Percentiles rank a stretch among this genome's conserved stretches.
These are phyloP conservation scores for Trichoderma atroviride DNA, from an alignment of 2,329 filamentous ascomycete genomes.

Conservation along the genomic window DNA sequence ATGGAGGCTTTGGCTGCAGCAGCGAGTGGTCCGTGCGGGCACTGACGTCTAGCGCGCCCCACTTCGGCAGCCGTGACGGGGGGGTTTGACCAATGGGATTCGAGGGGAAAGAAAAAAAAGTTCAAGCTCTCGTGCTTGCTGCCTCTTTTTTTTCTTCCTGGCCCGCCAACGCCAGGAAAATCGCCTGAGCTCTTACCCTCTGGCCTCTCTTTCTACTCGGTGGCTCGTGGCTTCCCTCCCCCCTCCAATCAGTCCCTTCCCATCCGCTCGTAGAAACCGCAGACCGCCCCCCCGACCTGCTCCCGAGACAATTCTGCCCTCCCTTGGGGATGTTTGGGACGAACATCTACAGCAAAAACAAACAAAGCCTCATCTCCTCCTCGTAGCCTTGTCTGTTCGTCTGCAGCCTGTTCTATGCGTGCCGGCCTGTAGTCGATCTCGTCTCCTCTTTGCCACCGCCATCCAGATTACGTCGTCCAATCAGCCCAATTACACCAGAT, in stretches of 20 bases:
- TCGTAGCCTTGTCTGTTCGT: neutral
- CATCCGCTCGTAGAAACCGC: conserved; percentile 30
- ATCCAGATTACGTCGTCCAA: conserved; percentile 3
- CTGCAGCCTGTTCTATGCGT: conserved; percentile 18
- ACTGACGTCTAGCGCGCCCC: conserved; percentile 40
- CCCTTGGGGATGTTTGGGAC: conserved; percentile 26
- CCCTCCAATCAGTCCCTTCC: conserved; percentile 24
- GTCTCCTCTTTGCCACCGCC: conserved; percentile 24
- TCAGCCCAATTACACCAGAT: conserved; percentile 12
- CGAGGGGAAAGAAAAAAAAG: conserved; percentile 42
- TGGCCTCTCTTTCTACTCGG: conserved; percentile 11
- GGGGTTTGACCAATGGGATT: conserved; percentile 40
- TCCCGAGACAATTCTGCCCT: conserved; percentile 30
- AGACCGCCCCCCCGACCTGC: conserved; percentile 36
- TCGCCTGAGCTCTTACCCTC: conserved; percentile 32
- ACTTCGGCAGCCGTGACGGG: conserved; percentile 42
- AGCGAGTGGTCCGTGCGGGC: conserved; percentile 28
- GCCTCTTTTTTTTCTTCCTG: conserved; percentile 28
- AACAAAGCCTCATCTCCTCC: conserved; percentile 22
- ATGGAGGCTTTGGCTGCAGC: conserved; percentile 23
- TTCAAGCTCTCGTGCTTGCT: conserved; percentile 42
- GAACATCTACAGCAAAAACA: conserved; percentile 11
- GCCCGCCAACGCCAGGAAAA: conserved; percentile 34
- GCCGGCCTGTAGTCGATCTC: conserved; percentile 22
- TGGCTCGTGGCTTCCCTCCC: neutral